Evolutionary conservation across 148 eudicot species (phyloP).

Genomic region (Silene conica): DNA sequence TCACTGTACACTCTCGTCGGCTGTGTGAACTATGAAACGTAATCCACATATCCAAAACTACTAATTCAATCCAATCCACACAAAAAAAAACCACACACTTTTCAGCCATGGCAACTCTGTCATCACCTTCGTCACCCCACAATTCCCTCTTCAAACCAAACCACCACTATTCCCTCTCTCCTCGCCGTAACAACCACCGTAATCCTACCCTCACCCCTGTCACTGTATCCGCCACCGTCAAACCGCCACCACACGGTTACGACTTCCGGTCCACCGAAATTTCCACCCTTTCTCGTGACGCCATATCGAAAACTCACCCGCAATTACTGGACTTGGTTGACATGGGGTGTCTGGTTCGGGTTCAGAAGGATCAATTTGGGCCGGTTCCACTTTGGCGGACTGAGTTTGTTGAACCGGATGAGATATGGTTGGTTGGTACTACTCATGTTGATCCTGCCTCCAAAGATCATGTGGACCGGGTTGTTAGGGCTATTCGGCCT

Average conservation of each 20-base stretch:
- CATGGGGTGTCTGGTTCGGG: conserved; percentile 50
- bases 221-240: conserved; percentile 30
- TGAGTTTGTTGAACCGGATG: conserved; percentile 85
- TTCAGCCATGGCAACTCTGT: conserved; percentile 17
- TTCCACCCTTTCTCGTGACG: conserved; percentile 33
- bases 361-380: conserved; percentile 63
- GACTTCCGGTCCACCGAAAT: conserved; percentile 47
- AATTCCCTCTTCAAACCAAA: neutral
- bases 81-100: neutral
- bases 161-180: conserved; percentile 4
- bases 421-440: conserved; percentile 81
- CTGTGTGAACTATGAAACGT: no score
- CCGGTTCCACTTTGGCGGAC: conserved; percentile 85
- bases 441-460: conserved; percentile 57
- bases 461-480: conserved; percentile 61
- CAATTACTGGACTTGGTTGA: conserved; percentile 66
- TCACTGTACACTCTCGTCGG: no score
- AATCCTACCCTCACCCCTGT: neutral
- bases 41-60: no score
- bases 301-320: conserved; percentile 52
- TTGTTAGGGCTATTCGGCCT: conserved; percentile 60
- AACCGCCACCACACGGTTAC: conserved; percentile 64
- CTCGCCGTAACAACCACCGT: conserved; percentile 7
- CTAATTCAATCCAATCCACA: no score
- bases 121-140: neutral